Percentiles rank a stretch among this genome's conserved stretches.
Evolutionary conservation across 768 basidiomycete genomes (phyloP).

Genomic region (Piloderma croceum): DNA sequence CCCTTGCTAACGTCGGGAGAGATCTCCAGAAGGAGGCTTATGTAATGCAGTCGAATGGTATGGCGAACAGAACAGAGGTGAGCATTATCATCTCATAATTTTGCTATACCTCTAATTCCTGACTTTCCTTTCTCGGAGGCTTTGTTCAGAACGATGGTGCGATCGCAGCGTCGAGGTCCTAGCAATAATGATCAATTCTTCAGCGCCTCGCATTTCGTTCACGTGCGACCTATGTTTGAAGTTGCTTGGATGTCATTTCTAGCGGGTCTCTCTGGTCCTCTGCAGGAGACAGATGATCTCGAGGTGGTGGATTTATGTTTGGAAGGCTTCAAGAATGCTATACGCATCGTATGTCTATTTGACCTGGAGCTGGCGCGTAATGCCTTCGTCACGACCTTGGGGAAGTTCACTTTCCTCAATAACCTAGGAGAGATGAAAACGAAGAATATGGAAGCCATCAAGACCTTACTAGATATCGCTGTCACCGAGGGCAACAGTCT

Average conservation of each 20-base stretch:
- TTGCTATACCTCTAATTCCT: constrained; percentile 6
- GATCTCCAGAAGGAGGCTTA: constrained; percentile 97
- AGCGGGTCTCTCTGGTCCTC: constrained; percentile 87
- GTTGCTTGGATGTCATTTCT: constrained; percentile 99
- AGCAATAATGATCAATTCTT: constrained; percentile 85
- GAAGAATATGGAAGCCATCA: constrained; percentile 99
- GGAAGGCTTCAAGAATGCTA: constrained; percentile 96
- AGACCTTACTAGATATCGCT: constrained; percentile 88
- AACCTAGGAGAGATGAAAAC: constrained; percentile 98
- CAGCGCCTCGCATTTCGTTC: constrained; percentile 92
- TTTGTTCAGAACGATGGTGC: constrained; percentile 87
- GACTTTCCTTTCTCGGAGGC: constrained; percentile 43
- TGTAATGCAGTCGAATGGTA: constrained; percentile 89
- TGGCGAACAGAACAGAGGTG: constrained; percentile 96
- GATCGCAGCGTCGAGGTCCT: constrained; percentile 80
- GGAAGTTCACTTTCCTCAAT: constrained; percentile 95
- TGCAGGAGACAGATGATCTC: constrained; percentile 92
- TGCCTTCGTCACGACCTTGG: constrained; percentile 93
- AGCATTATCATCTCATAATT: constrained; percentile 8
- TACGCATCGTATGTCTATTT: constrained; percentile 93
- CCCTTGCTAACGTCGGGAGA: constrained; percentile 83
- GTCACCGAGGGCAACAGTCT: constrained; percentile 95
- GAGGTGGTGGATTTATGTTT: constrained; percentile 89
- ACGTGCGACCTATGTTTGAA: constrained; percentile 98
- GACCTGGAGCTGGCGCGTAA: constrained; percentile 97